Conservation (phyloP, 2,329 filamentous ascomycete species). For the Zymoseptoria brevis region DNA sequence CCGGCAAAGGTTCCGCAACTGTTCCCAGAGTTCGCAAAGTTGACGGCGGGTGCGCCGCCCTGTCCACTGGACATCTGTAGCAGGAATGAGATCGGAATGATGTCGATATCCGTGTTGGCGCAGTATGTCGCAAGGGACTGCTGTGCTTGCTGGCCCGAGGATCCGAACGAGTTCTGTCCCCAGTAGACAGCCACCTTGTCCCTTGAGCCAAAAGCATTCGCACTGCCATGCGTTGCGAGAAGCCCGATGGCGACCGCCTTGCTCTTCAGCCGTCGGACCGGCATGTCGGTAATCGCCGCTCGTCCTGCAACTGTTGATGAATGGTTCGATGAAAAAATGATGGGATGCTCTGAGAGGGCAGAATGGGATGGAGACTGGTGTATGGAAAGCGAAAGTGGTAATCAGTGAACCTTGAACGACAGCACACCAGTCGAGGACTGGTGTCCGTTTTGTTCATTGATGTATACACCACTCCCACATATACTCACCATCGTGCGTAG, state of each 20-base stretch:
- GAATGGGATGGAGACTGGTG: background rate
- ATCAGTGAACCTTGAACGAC: background rate
- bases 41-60: slow-evolving; percentile 45
- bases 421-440: background rate
- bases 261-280: slow-evolving; percentile 6
- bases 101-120: slow-evolving; percentile 43
- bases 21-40: slow-evolving; percentile 59
- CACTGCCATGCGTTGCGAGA: slow-evolving; percentile 9
- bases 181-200: slow-evolving; percentile 9
- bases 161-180: slow-evolving; percentile 52
- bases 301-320: background rate
- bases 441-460: background rate
- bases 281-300: slow-evolving; percentile 1
- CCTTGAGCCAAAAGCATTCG: slow-evolving; percentile 3
- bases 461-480: background rate
- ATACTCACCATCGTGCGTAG: slow-evolving; percentile 1
- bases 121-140: slow-evolving; percentile 53
- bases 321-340: background rate
- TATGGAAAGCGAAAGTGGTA: slow-evolving; percentile 1
- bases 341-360: background rate
- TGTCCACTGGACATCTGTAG: slow-evolving; percentile 43
- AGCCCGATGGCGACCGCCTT: slow-evolving; percentile 8
- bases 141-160: slow-evolving; percentile 42
- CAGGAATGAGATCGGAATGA: slow-evolving; percentile 59
- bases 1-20: slow-evolving; percentile 53